These are phyloP conservation scores for Lachancea kluyveri DNA, from an alignment of 805 yeast genomes.

Conservation along the genomic window DNA sequence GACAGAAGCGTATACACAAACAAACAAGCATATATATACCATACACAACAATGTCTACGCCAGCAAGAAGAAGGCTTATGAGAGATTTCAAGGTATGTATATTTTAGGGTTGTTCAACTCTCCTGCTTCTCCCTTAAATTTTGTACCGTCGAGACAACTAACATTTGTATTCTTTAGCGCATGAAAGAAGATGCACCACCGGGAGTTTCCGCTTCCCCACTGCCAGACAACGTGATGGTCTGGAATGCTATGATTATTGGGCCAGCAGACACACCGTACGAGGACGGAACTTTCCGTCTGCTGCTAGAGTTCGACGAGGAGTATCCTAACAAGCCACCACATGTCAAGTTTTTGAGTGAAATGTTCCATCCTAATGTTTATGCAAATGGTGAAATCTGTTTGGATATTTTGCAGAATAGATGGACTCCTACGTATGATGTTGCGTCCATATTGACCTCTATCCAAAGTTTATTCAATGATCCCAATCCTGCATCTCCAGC, in stretches of 20 bases:
- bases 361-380: slow-evolving; percentile 99
- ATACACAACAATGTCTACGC: slow-evolving; percentile 98
- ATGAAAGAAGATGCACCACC: slow-evolving; percentile 98
- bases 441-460: slow-evolving; percentile 86
- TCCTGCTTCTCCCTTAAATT: background rate
- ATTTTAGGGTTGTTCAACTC: slow-evolving; percentile 2
- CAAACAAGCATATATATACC: too few species aligned
- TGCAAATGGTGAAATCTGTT: slow-evolving; percentile 89
- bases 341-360: slow-evolving; percentile 81
- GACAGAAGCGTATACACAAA: too few species aligned
- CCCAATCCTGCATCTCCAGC: slow-evolving; percentile 97
- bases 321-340: slow-evolving; percentile 95
- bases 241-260: slow-evolving; percentile 98
- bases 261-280: slow-evolving; percentile 95
- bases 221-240: slow-evolving; percentile 94
- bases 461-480: slow-evolving; percentile 87
- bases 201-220: slow-evolving; percentile 95
- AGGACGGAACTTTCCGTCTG: slow-evolving; percentile 92
- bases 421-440: slow-evolving; percentile 99
- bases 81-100: slow-evolving; percentile 82
- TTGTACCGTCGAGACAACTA: slow-evolving; percentile 13
- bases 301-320: slow-evolving; percentile 89
- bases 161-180: slow-evolving; percentile 39
- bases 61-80: slow-evolving; percentile 98
- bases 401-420: slow-evolving; percentile 91